Percentiles rank a stretch among this genome's conserved stretches.
phyloP scores from a whole-genome alignment of 306 rosid species.

The Cyclanthera cordifolia region DNA sequence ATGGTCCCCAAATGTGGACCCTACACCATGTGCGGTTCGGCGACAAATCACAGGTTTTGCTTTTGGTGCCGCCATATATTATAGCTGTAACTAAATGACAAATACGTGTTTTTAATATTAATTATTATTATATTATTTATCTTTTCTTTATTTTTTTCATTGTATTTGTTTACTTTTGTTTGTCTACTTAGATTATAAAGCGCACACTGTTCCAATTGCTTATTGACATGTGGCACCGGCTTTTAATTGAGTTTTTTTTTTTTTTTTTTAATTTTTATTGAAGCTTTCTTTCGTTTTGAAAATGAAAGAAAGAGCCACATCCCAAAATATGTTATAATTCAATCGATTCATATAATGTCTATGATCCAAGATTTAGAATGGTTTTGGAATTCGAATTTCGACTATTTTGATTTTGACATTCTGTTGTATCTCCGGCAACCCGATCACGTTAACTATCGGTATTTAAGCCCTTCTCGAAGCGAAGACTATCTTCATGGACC shows the following conservation, averaged over 20 bases:
- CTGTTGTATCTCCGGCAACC: too few species aligned
- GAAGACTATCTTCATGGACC: too few species aligned
- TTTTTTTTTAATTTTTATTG: too few species aligned
- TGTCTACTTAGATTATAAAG: neutral
- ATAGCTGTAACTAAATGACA: slow-evolving; percentile 8
- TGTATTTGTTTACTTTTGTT: neutral
- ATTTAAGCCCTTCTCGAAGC: too few species aligned
- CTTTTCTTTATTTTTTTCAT: neutral
- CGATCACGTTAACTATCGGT: too few species aligned
- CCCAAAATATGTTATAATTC: too few species aligned
- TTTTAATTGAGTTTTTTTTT: slow-evolving; percentile 4
- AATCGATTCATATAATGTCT: too few species aligned
- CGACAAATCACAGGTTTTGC: slow-evolving; percentile 8
- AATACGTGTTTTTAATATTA: neutral
- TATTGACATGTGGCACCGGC: neutral
- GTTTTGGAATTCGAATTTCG: too few species aligned
- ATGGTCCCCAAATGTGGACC: neutral
- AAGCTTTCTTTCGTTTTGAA: neutral
- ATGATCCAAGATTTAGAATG: too few species aligned
- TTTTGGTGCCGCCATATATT: slow-evolving; percentile 8
- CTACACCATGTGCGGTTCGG: neutral
- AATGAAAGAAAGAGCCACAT: too few species aligned
- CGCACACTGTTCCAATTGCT: neutral
- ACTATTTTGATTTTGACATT: too few species aligned
- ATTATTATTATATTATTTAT: neutral